Evolutionary conservation across 2,329 filamentous ascomycete genomes (phyloP), one percentile per base, ranked within the genome.

Genomic region (Claviceps maximensis): DNA sequence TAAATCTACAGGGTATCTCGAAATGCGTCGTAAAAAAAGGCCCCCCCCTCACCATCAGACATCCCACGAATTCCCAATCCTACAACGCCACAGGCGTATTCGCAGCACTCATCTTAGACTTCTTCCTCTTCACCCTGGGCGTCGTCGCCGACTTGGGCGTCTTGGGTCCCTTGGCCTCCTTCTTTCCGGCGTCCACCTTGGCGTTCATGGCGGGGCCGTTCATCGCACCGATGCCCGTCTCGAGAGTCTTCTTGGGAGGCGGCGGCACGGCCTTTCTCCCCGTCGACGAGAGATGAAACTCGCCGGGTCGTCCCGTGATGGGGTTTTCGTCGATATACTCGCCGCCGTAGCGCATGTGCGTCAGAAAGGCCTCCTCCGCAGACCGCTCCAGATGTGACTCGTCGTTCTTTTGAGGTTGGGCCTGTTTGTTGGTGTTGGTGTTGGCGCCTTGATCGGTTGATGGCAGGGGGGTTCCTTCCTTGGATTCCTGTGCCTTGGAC

Each of bases 251-350:
- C 46, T 65, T 65, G 2, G 65, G 66, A 21, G 66, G 64, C 23
- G 67, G 63, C 17, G 61, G 62, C 4, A 66, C 63, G 1, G 64
- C 60, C 60, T 77, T 77, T 52, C 79, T 74, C 1, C 81, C 80
- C 0, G 79, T 83, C 8, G 78, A 80, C 9, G 77, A 76, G 12
- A 84, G 72, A 58, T 83, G 79, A 64, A 84, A 85, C 52, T 82
- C 79, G 49, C 82, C 82, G 1, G 82, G 82, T 31, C 76, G 74
- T 49, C 82, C 82, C 0, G 80, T 83, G 59, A 85, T 84, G 44
- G 81, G 80, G 58, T 83, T 84, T 64, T 84, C 79, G 65, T 85
- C 79, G 66, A 84, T 78, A 62, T 81, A 84, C 57, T 84, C 80
- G 49, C 79, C 76, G 40, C 80, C 81, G 58, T 77, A 79, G 56